Base-by-base conservation (phyloP, 805 yeast species). In the Wickerhamiella bombiphila region DNA sequence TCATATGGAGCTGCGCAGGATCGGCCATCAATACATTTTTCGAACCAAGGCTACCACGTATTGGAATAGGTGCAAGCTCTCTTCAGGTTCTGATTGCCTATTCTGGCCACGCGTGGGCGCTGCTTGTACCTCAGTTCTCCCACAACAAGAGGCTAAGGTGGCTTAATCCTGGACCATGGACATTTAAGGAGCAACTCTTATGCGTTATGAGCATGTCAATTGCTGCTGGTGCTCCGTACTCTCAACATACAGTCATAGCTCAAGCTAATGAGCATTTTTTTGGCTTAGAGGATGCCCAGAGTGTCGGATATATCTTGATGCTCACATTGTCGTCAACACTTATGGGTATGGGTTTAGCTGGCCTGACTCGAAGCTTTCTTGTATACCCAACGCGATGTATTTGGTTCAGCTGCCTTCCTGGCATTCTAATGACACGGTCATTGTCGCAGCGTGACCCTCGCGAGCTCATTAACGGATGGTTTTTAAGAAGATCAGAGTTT, bases 271-370 rank as follows among this genome's bases (percentile, higher is more conserved):
- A 39, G 15, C n/a, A 40, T 22, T 59, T 49, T 14, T 51, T 50
- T 22, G 49, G 48, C 3, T 40, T 44, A 16, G 17, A 22, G 2
- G 43, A 48, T 4, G 66, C 48, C 44, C 11, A 30, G 5, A 50
- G 31, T 15, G 64, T 70, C 54, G 69, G 73, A 1, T 77, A 65
- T 53, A 76, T 71, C 51, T 45, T 74, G 14, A 47, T 73, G 29
- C 58, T 76, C 29, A 59, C 70, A 1, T 46, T 74, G 3, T 64
- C 78, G 2, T 65, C 80, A 2, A 79, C 74, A 51, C 68, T 70
- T 42, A 56, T 76, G 45, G 85, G 83, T 16, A 70, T 73, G 49
- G 76, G 80, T 1, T 66, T 76, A 51, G 80, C 83, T 4, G 77
- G 79, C 35, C 48, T 76, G 22, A 64, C 74, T 65, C 66, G 79